Evolutionary conservation across 2,329 filamentous ascomycete genomes (phyloP).

Genomic region (Epichloe gansuensis): DNA sequence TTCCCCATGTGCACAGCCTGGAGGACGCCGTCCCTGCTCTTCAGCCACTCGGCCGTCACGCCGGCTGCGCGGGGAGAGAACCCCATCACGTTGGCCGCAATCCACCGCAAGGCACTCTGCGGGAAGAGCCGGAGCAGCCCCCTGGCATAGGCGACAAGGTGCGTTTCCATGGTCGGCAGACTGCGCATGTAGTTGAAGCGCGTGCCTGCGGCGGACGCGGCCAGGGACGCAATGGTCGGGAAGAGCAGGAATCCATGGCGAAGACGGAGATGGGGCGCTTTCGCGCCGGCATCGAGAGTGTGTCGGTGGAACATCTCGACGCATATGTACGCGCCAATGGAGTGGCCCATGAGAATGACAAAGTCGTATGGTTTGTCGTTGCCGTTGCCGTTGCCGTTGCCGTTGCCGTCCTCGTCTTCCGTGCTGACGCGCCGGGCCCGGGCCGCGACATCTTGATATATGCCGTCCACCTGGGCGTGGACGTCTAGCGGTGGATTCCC

Average conservation of each 20-base stretch:
- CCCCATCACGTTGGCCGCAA: constrained; percentile 30
- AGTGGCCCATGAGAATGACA: constrained; percentile 60
- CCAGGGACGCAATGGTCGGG: constrained; percentile 62
- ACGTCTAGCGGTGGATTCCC: constrained; percentile 35
- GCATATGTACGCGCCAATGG: constrained; percentile 58
- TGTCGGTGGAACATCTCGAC: constrained; percentile 54
- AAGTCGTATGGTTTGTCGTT: constrained; percentile 34
- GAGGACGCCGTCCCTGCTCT: constrained; percentile 42
- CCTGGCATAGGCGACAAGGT: constrained; percentile 28
- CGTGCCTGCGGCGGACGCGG: constrained; percentile 45
- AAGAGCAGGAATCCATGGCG: constrained; percentile 52
- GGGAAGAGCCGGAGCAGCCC: constrained; percentile 31
- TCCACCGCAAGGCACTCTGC: constrained; percentile 23
- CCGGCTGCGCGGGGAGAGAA: constrained; percentile 36
- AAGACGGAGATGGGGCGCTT: constrained; percentile 28
- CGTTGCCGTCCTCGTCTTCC: constrained; percentile 10
- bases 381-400: constrained; percentile 7
- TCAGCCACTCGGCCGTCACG: constrained; percentile 40
- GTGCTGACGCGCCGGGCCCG: not conserved
- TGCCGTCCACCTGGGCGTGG: constrained; percentile 37
- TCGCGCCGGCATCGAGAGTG: constrained; percentile 21
- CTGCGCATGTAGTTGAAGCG: constrained; percentile 28
- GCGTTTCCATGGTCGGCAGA: constrained; percentile 27
- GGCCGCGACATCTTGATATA: constrained; percentile 24
- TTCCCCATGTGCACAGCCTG: constrained; percentile 46